Evolutionary conservation across 306 rosid species (phyloP).

Genomic region (Gillenia trifoliata): DNA sequence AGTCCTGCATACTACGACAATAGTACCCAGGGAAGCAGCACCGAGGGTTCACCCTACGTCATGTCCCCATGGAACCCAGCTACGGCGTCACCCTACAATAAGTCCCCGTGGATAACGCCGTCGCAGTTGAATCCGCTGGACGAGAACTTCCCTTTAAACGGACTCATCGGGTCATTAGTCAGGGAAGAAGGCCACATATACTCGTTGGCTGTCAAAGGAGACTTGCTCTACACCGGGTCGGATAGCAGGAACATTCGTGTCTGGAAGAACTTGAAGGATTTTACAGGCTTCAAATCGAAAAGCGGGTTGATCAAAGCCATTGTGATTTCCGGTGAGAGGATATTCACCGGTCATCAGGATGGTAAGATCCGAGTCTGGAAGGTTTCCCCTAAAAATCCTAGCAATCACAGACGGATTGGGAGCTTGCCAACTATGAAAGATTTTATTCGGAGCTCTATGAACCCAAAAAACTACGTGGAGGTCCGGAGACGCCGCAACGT

Average conservation of each 20-base stretch:
- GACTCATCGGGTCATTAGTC: constrained; percentile 67
- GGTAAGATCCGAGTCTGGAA: constrained; percentile 93
- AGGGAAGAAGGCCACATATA: constrained; percentile 86
- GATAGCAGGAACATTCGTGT: constrained; percentile 89
- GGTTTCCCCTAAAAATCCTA: constrained; percentile 26
- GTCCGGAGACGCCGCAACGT: constrained; percentile 53
- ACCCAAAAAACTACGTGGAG: constrained; percentile 78
- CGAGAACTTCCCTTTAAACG: constrained; percentile 15
- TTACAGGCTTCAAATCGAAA: constrained; percentile 66
- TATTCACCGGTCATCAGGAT: constrained; percentile 93
- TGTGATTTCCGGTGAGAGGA: constrained; percentile 44
- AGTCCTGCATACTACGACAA: constrained; percentile 13
- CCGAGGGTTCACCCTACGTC: constrained; percentile 44
- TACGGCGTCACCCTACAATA: constrained; percentile 57
- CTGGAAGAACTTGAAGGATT: constrained; percentile 78
- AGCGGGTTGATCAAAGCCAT: constrained; percentile 82
- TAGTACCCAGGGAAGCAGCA: constrained; percentile 17
- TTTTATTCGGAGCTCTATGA: constrained; percentile 55
- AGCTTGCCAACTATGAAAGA: constrained; percentile 72
- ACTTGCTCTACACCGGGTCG: constrained; percentile 78
- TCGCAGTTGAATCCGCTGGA: constrained; percentile 15
- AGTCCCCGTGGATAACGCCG: constrained; percentile 67
- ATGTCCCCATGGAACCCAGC: constrained; percentile 63
- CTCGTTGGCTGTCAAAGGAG: constrained; percentile 63
- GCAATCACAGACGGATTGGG: constrained; percentile 50